Conservation (phyloP, 2,329 filamentous ascomycete species). For the Pseudohalonectria lignicola region DNA sequence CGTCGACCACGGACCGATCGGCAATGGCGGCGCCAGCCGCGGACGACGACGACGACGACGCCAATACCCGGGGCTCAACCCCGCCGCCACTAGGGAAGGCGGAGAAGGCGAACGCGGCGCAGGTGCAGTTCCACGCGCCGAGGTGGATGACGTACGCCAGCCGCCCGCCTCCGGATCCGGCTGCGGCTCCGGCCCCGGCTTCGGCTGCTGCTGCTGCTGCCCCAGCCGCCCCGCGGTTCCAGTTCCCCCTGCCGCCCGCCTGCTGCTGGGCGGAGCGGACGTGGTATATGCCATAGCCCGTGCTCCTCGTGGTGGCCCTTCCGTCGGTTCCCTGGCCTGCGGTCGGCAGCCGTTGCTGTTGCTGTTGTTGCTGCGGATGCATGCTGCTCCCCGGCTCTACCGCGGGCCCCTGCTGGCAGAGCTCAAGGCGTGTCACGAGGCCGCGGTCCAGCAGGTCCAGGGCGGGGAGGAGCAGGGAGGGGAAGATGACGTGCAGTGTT, state of each 20-base stretch:
- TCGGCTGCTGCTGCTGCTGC: constrained; percentile 4
- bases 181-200: constrained; percentile 3
- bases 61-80: too few species aligned
- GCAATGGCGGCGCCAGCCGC: too few species aligned
- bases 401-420: not conserved
- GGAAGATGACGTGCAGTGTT: constrained; percentile 78
- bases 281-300: constrained; percentile 37
- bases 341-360: not conserved
- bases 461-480: constrained; percentile 68
- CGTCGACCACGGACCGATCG: constrained; percentile 6
- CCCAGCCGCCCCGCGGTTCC: constrained; percentile 1
- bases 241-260: constrained; percentile 12
- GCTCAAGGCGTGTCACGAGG: constrained; percentile 49
- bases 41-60: too few species aligned
- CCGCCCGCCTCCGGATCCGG: constrained; percentile 4
- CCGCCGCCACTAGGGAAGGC: constrained; percentile 40
- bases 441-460: constrained; percentile 77
- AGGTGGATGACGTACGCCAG: constrained; percentile 60
- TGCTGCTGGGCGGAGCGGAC: constrained; percentile 47
- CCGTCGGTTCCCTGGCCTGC: not conserved
- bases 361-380: constrained; percentile 1
- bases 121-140: constrained; percentile 77
- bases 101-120: constrained; percentile 70
- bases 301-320: constrained; percentile 1
- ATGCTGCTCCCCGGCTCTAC: not conserved